Base-by-base conservation (phyloP, 1,284 basidiomycete species). In the Vanrija humicola region DNA sequence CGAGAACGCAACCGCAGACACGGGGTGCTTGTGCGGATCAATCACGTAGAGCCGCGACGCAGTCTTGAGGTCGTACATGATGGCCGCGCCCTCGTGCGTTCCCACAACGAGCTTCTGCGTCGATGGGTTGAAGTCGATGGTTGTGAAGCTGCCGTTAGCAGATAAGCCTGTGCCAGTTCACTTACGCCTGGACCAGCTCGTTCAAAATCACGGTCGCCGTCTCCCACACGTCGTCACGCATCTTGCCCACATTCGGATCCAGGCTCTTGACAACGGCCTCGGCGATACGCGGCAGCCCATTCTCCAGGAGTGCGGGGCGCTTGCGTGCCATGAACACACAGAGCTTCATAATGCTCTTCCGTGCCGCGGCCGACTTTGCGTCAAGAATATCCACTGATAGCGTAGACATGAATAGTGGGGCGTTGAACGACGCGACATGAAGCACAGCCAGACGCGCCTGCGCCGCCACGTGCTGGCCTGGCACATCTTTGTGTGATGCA, bases 231-330 rank as follows among this genome's bases (percentile, higher is more conserved):
- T 89, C 88, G 45, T 96, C 91, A 15, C 96, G 83, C 70, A 88
- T 84, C 12, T 85, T 79, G 0, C 85, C 89, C 10, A 86, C 82
- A 65, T 90, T 94, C 12, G 95, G 96, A 75, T 98, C 95, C 43
- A 98, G 80, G 8, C 91, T 96, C 72, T 94, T 96, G 21, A 98
- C 93, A 1, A 99, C 92, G 1, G 93, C 92, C 72, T 99, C 95
- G 69, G 92, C 87, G 40, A 98, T 79, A 26, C 88, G 82, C 0
- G 95, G 90, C 34, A 98, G 78, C 64, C 89, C 91, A 12, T 89
- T 84, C 63, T 91, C 87, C 44, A 98, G 79, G 12, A 96, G 85
- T 38, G 89, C 79, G 1, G 94, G 93, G 67, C 88, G 86, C 86
- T 93, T 96, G 66, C 90, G 85, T 58, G 97, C 91, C 67, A 98